These are phyloP conservation scores for Cercospora citrullina DNA, from an alignment of 2,329 filamentous ascomycete species.

Conservation along the genomic window DNA sequence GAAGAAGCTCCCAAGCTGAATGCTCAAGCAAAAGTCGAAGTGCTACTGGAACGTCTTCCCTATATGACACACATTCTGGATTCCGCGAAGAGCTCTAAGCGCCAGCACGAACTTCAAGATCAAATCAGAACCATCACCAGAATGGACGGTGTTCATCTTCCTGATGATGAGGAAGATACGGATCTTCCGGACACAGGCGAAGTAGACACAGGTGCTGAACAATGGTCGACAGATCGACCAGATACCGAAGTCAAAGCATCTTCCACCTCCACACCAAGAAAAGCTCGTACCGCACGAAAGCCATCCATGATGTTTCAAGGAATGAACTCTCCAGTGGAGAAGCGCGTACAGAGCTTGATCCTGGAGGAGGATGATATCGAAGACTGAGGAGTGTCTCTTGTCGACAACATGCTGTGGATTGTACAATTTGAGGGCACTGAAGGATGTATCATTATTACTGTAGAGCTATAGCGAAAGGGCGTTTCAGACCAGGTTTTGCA, in stretches of 20 bases:
- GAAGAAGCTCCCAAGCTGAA: conserved; percentile 16
- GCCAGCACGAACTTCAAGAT: conserved; percentile 51
- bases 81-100: conserved; percentile 27
- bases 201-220: conserved; percentile 32
- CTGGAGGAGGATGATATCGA: conserved; percentile 53
- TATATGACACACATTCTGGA: conserved; percentile 71
- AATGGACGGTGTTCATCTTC: conserved; percentile 41
- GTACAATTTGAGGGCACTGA: neutral
- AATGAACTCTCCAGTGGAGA: conserved; percentile 31
- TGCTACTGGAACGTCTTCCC: conserved; percentile 82
- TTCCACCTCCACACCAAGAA: conserved; percentile 14
- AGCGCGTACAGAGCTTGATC: conserved; percentile 41
- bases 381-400: conserved; percentile 35
- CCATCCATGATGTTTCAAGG: conserved; percentile 23
- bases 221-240: conserved; percentile 48
- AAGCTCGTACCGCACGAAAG: conserved; percentile 15
- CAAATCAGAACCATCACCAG: conserved; percentile 68
- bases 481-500: neutral
- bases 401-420: neutral
- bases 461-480: neutral
- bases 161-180: conserved; percentile 26
- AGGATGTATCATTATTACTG: neutral
- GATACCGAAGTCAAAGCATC: conserved; percentile 23
- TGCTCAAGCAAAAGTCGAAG: conserved; percentile 63
- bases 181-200: conserved; percentile 37